Base-by-base conservation (phyloP, 202 grass and related monocot species). In the Saccharum hybrid region DNA sequence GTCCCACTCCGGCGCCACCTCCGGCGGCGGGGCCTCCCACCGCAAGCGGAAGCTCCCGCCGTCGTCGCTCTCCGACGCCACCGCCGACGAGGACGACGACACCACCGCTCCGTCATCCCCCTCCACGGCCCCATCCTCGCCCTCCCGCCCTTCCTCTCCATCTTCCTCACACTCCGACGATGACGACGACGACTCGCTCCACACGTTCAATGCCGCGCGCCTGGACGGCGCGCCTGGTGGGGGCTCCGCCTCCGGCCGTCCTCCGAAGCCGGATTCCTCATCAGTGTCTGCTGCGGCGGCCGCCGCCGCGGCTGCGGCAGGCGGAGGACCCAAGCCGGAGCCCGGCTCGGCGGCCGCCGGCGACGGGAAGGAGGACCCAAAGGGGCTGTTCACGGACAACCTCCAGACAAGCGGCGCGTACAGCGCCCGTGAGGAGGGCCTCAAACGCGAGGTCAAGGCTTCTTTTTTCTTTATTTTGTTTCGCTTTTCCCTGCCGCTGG, bases 381-480 rank as follows among this genome's bases (percentile, higher is more conserved):
- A 99, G 86, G 91, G 91, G 13, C 80, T 96, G 19, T 99, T 96
- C 67, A 96, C 96, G 9, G 96, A 99, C 57, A 99, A 94, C 68
- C 92, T 99, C 84, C 96, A 99, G 86, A 92, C 96, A 1, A 96
- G 96, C 57, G 96, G 96, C 41, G 96, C 96, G 6, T 99, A 99
- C 71, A 96, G 88, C 84, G 93, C 91, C 31, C 91, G 96, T 46
- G 96, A 99, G 74, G 96, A 99, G 77, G 86, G 93, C 71, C 91
- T 99, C 62, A 99, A 99, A 70, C 89, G 89, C 75, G 96, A 99
- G 93, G 96, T 96, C 15, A 21, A 48, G 19, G 40, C 33, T 33
- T 88, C n/a, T 43, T 84, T 42, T 12, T 22, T 19, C 10, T 73
- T 59, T 2, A 8, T 67, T 69, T 61, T 5, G 9, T 82, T 73